Evolutionary conservation across 805 yeast species (phyloP).

Genomic region (Metschnikowia bowlesiae): DNA sequence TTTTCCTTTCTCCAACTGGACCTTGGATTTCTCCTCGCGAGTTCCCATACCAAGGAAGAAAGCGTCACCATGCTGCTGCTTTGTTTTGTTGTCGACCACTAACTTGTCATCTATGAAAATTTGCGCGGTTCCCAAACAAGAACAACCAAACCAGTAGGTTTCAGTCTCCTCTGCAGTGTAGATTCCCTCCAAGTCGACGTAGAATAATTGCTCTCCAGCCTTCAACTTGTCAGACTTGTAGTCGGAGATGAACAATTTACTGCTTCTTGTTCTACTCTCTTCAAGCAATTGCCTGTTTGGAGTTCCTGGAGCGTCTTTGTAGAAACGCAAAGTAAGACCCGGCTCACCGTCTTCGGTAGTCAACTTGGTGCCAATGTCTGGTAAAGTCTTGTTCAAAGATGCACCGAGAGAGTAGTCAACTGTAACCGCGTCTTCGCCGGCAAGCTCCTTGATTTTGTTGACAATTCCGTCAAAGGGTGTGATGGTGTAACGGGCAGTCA

Average conservation of each 20-base stretch:
- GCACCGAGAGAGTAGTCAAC: conserved; percentile 32
- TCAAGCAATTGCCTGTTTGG: conserved; percentile 25
- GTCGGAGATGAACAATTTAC: conserved; percentile 18
- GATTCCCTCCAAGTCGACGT: conserved; percentile 40
- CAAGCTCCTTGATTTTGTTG: conserved; percentile 18
- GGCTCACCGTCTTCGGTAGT: conserved; percentile 19
- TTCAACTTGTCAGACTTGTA: conserved; percentile 10
- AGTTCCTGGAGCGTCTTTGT: conserved; percentile 24
- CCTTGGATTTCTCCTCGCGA: conserved; percentile 40
- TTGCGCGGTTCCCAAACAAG: conserved; percentile 52
- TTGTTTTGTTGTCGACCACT: conserved; percentile 52
- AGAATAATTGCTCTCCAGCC: conserved; percentile 28
- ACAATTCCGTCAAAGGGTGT: conserved; percentile 47
- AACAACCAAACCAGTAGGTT: conserved; percentile 48
- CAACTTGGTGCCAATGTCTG: conserved; percentile 26
- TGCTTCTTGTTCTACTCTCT: conserved; percentile 13
- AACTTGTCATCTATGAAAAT: conserved; percentile 49
- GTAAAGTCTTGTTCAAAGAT: conserved; percentile 25
- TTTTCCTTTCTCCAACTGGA: conserved; percentile 40
- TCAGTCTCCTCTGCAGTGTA: conserved; percentile 47
- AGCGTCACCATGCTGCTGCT: conserved; percentile 45
- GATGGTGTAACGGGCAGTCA: conserved; percentile 46
- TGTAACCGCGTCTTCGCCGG: conserved; percentile 17
- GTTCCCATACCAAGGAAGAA: conserved; percentile 54
- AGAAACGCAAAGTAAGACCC: conserved; percentile 27